phyloP scores from a whole-genome alignment of 495 filamentous ascomycete species.

The Penicillium riverlandense region DNA sequence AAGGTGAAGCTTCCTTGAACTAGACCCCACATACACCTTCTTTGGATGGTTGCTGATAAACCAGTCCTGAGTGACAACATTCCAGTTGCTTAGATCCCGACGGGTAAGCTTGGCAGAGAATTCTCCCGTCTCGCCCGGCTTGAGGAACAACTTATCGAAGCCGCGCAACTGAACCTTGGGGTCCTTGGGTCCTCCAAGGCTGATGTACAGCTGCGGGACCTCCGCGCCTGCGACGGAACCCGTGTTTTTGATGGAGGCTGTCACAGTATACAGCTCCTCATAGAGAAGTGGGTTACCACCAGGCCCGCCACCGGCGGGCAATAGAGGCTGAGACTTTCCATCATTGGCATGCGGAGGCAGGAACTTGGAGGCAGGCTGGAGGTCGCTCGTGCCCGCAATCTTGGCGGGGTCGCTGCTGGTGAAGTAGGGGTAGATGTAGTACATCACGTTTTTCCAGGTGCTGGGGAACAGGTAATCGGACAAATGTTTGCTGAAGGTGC shows the following conservation, averaged over 20 bases:
- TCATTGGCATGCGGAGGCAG: constrained; percentile 62
- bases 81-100: constrained; percentile 88
- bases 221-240: constrained; percentile 70
- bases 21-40: constrained; percentile 70
- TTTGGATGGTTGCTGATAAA: constrained; percentile 63
- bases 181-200: constrained; percentile 69
- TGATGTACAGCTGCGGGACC: constrained; percentile 81
- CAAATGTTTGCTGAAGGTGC: constrained; percentile 52
- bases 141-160: constrained; percentile 75
- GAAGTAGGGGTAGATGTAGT: constrained; percentile 87
- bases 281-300: constrained; percentile 82
- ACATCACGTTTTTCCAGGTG: constrained; percentile 44
- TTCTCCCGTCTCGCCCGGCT: constrained; percentile 55
- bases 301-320: constrained; percentile 55
- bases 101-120: constrained; percentile 68
- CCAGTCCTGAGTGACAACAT: constrained; percentile 77
- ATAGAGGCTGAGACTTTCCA: constrained; percentile 58
- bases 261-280: constrained; percentile 71
- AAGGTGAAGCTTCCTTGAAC: constrained; percentile 58
- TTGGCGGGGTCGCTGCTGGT: constrained; percentile 61
- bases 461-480: constrained; percentile 71
- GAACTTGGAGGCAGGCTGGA: constrained; percentile 51
- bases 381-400: constrained; percentile 61
- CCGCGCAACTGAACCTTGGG: constrained; percentile 66
- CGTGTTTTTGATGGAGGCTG: constrained; percentile 75